phyloP scores from a whole-genome alignment of 495 filamentous ascomycete species.

The Xylaria sp. region DNA sequence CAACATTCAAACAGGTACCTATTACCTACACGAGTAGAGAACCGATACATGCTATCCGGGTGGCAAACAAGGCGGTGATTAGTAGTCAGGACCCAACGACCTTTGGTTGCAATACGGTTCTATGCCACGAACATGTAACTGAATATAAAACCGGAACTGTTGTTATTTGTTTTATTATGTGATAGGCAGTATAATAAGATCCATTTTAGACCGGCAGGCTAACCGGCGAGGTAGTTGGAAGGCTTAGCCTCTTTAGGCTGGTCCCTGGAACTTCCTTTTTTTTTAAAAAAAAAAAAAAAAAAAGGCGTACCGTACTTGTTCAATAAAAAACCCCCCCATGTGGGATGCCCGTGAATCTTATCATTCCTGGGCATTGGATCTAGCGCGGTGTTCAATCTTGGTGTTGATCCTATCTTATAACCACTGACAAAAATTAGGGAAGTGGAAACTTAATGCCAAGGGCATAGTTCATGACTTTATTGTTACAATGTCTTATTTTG shows the following conservation, averaged over 20 bases:
- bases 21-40: not conserved
- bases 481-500: conserved; percentile 1
- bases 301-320: not conserved
- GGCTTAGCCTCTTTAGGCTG: not conserved
- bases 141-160: conserved; percentile 1
- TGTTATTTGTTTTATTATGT: not conserved
- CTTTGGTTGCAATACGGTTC: not conserved
- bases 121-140: not conserved
- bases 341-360: no score
- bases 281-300: not conserved
- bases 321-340: no score
- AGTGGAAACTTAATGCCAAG: not conserved
- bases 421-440: not conserved
- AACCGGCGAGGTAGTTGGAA: not conserved
- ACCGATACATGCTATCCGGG: not conserved
- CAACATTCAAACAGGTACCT: not conserved
- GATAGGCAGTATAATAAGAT: not conserved
- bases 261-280: not conserved
- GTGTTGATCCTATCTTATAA: not conserved
- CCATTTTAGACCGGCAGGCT: not conserved
- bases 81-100: not conserved
- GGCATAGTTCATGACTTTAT: not conserved
- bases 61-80: not conserved
- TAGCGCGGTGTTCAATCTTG: not conserved
- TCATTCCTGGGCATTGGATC: not conserved